phyloP scores from a whole-genome alignment of 2,329 filamentous ascomycete genomes.

The Nothophoma quercina region DNA sequence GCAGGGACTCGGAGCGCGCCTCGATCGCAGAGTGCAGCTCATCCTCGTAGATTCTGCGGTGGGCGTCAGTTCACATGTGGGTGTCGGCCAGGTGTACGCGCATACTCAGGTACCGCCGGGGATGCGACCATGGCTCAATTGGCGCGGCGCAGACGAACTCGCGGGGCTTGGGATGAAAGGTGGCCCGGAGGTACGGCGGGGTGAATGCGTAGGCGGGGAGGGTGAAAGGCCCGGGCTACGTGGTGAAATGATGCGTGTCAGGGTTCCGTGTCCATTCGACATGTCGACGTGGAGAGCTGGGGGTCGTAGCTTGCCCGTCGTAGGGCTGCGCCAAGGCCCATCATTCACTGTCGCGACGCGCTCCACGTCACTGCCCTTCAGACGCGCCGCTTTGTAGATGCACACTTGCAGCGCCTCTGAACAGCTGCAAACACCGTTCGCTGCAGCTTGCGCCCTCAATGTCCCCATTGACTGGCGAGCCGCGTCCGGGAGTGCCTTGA shows the following conservation, averaged over 20 bases:
- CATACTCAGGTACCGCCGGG: conserved; percentile 55
- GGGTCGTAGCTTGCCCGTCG: conserved; percentile 27
- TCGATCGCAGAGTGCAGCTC: conserved; percentile 90
- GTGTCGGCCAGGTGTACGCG: conserved; percentile 17
- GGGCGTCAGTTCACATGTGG: conserved; percentile 7
- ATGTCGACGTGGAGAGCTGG: conserved; percentile 23
- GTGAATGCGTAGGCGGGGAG: conserved; percentile 9
- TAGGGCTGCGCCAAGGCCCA: conserved; percentile 24
- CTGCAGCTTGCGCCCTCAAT: conserved; percentile 14
- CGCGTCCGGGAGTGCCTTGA: conserved; percentile 2
- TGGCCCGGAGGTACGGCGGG: conserved; percentile 13
- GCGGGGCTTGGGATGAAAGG: conserved; percentile 12
- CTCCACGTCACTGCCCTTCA: conserved; percentile 10
- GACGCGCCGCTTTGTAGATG: background rate
- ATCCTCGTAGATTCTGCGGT: conserved; percentile 85
- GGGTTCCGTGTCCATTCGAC: conserved; percentile 23
- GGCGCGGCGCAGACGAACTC: conserved; percentile 26
- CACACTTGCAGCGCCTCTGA: background rate
- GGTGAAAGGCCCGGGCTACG: conserved; percentile 9
- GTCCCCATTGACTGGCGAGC: conserved; percentile 3
- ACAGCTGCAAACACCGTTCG: background rate
- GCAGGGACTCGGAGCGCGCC: conserved; percentile 86
- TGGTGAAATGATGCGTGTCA: conserved; percentile 21
- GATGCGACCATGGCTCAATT: conserved; percentile 51
- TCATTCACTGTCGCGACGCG: conserved; percentile 15